These are phyloP conservation scores for Cenchrus purpureus DNA, from an alignment of 176 grass and related monocot genomes.

Conservation along the genomic window DNA sequence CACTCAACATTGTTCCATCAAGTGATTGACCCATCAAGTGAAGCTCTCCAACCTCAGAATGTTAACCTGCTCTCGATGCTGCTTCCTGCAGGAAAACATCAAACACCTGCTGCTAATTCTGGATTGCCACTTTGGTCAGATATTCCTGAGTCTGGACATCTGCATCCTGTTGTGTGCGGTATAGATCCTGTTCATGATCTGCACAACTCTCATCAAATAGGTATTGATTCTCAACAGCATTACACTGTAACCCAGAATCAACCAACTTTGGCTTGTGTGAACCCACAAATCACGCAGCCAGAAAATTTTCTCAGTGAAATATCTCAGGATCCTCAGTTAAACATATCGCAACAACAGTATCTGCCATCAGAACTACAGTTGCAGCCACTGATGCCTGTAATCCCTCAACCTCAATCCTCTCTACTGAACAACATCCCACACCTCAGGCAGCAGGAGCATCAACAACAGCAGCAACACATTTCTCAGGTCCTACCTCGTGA, in stretches of 20 bases:
- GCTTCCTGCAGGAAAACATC: constrained; percentile 67
- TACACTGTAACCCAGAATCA: constrained; percentile 54
- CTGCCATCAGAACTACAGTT: constrained; percentile 72
- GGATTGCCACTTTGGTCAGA: constrained; percentile 59
- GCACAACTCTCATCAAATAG: constrained; percentile 57
- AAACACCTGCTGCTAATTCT: constrained; percentile 42
- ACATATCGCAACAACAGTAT: constrained; percentile 82
- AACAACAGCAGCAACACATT: constrained; percentile 64
- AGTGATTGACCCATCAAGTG: constrained; percentile 50
- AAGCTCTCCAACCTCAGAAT: constrained; percentile 61
- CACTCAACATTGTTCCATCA: constrained; percentile 61
- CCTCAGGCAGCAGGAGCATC: constrained; percentile 82
- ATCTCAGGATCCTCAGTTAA: constrained; percentile 72
- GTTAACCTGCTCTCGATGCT: constrained; percentile 71
- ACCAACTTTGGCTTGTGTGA: constrained; percentile 48
- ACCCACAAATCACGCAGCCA: constrained; percentile 27
- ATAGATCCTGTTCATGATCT: constrained; percentile 54
- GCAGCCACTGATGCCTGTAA: constrained; percentile 56
- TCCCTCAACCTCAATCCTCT: constrained; percentile 63
- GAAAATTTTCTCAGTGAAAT: constrained; percentile 68
- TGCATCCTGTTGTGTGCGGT: constrained; percentile 33
- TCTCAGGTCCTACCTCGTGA: constrained; percentile 52
- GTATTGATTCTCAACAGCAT: constrained; percentile 62
- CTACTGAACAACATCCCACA: constrained; percentile 70
- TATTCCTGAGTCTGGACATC: constrained; percentile 47